Evolutionary conservation across 495 filamentous ascomycete genomes (phyloP), one percentile per base, ranked within the genome.

Genomic region (Talaromyces adpressus): DNA sequence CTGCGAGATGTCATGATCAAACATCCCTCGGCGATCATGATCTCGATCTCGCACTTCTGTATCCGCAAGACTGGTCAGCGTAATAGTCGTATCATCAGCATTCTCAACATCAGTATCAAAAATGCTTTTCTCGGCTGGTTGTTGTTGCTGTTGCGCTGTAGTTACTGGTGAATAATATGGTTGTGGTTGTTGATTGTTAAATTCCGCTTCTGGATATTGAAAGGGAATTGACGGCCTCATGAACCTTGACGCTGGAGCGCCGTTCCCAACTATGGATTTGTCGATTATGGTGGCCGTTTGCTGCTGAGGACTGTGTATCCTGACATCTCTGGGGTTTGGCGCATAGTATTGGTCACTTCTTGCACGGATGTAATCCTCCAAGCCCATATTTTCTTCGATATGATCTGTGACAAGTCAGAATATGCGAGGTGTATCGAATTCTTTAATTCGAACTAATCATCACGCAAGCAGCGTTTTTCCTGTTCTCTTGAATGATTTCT

Each of bases 71-170:
- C 78, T 81, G 8, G 74, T 79, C 11, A 71, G 76, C 1, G 74
- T 74, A 61, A 81, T 71, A 7, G 78, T 81, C 7, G 78, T 79
- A 66, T 81, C 78, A 69, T 81, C 78, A 5, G 77, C 67, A 4
- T 71, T 77, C 57, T 81, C 78, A 7, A 79, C 76, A 61, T 81
- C 78, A 0, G 78, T 81, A 62, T 81, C 78, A 60, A 81, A 81
- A 52, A 70, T 67, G 61, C 77, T 76, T 56, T 71, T 72, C 25
- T 71, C 45, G 23, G n/a, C n/a, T n/a, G 20, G 45, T 23, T 5
- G 22, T 11, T 29, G 41, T 27, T 8, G 22, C 18, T 29, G 41
- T 27, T 58, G 56, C 5, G 8, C n/a, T 36, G 30, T 14, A 7
- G 49, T 25, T 23, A 25, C 52, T 56, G 52, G 30, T 36, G 36